These are phyloP conservation scores for Populus pruinosa DNA, from an alignment of 345 rosid species.

Conservation along the genomic window DNA sequence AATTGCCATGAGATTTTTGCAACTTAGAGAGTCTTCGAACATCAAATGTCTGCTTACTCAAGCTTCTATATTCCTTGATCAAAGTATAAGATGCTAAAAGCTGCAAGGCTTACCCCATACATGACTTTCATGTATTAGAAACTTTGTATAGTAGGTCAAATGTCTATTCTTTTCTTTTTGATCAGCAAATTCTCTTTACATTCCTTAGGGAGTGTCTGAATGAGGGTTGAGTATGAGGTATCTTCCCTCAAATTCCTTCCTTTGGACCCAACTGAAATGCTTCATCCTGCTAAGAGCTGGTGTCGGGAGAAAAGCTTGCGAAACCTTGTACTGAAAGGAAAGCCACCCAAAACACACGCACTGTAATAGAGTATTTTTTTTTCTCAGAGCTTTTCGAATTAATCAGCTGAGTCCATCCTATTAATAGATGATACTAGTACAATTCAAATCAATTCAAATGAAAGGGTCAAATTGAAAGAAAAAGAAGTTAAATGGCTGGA, in stretches of 20 bases:
- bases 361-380: neutral
- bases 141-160: neutral
- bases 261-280: neutral
- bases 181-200: neutral
- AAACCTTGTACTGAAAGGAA: neutral
- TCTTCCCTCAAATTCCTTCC: neutral
- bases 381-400: neutral
- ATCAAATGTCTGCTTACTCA: neutral
- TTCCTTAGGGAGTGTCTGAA: neutral
- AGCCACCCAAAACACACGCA: neutral
- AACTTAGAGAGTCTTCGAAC: neutral
- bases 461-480: neutral
- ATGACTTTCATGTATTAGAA: neutral
- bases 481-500: neutral
- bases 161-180: neutral
- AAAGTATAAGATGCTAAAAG: neutral
- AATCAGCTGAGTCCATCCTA: neutral
- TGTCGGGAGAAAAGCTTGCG: neutral
- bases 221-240: neutral
- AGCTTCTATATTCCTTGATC: neutral
- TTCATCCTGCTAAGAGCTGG: neutral
- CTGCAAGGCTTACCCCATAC: neutral
- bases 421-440: neutral
- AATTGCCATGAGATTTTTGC: neutral
- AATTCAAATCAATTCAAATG: neutral